Evolutionary conservation across 225 moss, liverwort and hornwort species (phyloP), one percentile per base, ranked within the genome.

Genomic region (Straminergon stramineum): DNA sequence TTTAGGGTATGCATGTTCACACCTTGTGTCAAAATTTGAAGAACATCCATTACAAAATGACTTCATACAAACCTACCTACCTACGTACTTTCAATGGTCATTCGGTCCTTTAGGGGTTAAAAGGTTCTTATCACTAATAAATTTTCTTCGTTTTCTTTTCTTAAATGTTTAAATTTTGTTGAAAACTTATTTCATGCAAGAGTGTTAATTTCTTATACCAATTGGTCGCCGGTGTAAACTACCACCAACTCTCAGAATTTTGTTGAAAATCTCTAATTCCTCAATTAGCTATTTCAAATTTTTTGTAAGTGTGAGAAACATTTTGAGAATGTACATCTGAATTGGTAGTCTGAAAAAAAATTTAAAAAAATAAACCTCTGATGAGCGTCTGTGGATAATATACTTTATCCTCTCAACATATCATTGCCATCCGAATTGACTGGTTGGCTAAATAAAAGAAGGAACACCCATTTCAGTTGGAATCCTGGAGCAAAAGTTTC

Each of bases 161-260:
- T 3, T 10, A 17, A 34, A 9, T 17, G 1, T 67, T 37, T 20
- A 0, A 67, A 11, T 6, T 2, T 3, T 21, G n/a, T n/a, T 21
- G 4, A 22, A n/a, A 13, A 2, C 7, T 37, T 23, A 7, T 70
- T 70, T 39, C 3, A 23, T 70, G 2, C 4, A 39, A 39, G 7
- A 37, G 4, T 70, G 13, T 7, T 70, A 13, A 14, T 13, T 31
- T 30, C 16, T 30, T 64, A 4, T 31, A 64, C 15, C 0, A 64
- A 1, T 64, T 0, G 0, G 15, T 32, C n/a, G n/a, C n/a, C 2
- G 5, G 64, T 65, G 17, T 64, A 48, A 48, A 48, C 48, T 48
- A 37, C 37, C 11, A 37, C 20, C 6, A 21, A 0, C 11, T 68
- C 6, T 37, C 2, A 3, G 5, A 11, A 37, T 35, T 66, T 67